Evolutionary conservation across 1,284 basidiomycete genomes (phyloP).

Genomic region (Leccinum cinnamomeum): DNA sequence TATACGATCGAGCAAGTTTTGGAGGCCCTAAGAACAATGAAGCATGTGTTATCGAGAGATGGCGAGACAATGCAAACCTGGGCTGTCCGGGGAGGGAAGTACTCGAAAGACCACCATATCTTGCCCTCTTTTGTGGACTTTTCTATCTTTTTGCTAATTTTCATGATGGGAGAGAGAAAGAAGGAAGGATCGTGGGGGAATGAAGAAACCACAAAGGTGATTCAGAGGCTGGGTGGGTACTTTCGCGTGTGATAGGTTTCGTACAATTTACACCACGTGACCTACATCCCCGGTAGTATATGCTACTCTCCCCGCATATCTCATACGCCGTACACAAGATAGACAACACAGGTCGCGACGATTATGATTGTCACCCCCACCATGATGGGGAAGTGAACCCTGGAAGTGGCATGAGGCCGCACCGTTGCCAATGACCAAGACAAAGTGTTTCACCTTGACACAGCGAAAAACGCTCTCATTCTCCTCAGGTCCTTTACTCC

Average conservation of each 20-base stretch:
- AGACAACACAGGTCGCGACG: constrained; percentile 51
- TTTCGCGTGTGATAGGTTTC: constrained; percentile 24
- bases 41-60: background rate
- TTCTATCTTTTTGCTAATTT: constrained; percentile 88
- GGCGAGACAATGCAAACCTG: constrained; percentile 56
- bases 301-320: background rate
- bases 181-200: constrained; percentile 20
- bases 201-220: constrained; percentile 7
- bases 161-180: constrained; percentile 53
- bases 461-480: constrained; percentile 58
- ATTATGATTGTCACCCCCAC: constrained; percentile 47
- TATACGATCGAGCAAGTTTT: constrained; percentile 95
- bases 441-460: constrained; percentile 50
- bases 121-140: constrained; percentile 80
- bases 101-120: constrained; percentile 96
- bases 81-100: constrained; percentile 93
- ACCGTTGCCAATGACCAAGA: constrained; percentile 7
- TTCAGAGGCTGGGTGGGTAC: constrained; percentile 22
- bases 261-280: constrained; percentile 25
- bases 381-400: constrained; percentile 55
- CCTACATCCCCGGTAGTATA: background rate
- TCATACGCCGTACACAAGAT: constrained; percentile 36
- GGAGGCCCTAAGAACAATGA: constrained; percentile 65
- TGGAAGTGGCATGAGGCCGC: constrained; percentile 28
- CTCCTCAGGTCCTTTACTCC: constrained; percentile 55